Evolutionary conservation across 2,329 filamentous ascomycete genomes (phyloP).

Genomic region (Aspergillus glaucus): DNA sequence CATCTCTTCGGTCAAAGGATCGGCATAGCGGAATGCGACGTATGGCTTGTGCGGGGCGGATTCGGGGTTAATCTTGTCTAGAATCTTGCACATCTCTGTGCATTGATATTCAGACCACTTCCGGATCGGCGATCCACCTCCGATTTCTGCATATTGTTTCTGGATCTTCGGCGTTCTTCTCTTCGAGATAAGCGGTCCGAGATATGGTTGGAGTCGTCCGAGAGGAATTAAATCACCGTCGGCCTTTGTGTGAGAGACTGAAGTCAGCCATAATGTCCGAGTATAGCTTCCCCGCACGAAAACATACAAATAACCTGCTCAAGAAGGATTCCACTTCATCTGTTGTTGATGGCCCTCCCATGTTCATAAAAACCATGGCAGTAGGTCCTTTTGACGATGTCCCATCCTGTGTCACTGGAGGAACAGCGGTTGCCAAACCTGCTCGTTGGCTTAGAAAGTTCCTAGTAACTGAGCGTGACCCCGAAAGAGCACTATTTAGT

Average conservation of each 20-base stretch:
- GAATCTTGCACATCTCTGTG: constrained; percentile 91
- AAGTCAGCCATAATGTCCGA: not conserved
- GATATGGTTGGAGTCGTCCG: constrained; percentile 80
- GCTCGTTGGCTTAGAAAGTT: constrained; percentile 21
- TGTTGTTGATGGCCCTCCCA: constrained; percentile 88
- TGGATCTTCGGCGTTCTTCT: constrained; percentile 93
- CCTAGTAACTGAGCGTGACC: constrained; percentile 16
- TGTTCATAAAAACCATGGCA: constrained; percentile 98
- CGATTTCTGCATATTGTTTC: constrained; percentile 91
- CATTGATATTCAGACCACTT: constrained; percentile 97
- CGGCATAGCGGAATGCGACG: constrained; percentile 91
- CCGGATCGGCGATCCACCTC: constrained; percentile 93
- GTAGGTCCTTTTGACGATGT: constrained; percentile 72
- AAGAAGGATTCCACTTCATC: constrained; percentile 86
- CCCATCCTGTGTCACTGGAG: constrained; percentile 73
- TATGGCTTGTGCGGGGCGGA: constrained; percentile 97
- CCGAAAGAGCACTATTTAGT: constrained; percentile 14
- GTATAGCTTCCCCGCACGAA: not conserved
- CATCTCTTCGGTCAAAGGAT: constrained; percentile 90
- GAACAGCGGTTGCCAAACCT: constrained; percentile 55
- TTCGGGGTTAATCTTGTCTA: constrained; percentile 84
- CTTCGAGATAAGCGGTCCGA: constrained; percentile 79
- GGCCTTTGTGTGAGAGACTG: constrained; percentile 49
- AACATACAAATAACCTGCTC: constrained; percentile 78
- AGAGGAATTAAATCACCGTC: constrained; percentile 95